Evolutionary conservation across 2,329 filamentous ascomycete species (phyloP), one percentile per base, ranked within the genome.

Genomic region (Beauveria scarabaeidicola): DNA sequence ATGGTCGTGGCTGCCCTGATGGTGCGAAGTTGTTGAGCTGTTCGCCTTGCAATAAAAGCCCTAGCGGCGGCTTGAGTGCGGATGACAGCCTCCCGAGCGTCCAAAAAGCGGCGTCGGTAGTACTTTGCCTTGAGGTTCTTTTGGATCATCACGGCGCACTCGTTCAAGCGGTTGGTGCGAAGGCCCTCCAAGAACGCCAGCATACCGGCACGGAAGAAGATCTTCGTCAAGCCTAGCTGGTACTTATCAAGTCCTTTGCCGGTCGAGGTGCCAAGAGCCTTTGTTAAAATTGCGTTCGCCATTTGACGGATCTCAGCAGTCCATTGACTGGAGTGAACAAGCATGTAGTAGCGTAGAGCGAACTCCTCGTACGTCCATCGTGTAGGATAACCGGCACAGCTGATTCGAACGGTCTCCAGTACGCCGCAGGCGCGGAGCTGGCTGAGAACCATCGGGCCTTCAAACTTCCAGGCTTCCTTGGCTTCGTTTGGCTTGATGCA

Each of bases 361-460:
- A 99, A 99, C 72, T 99, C 94, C 70, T 99, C 94, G 70, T 97
- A 99, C 0, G 94, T 97, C 95, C 94, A 99, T 71, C 94, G 83
- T 50, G 94, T 97, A 17, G 94, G 94, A 70, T 99, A 99, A 63
- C 94, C 94, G 64, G 94, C 94, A 72, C 90, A 95, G 77, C 91
- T 96, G 74, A 99, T 99, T 71, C 94, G 87, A 60, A 99, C 94
- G 4, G 94, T 99, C 76, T 99, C 94, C 61, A 99, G 83, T 41
- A 99, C 95, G 92, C 94, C 94, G 77, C 94, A 99, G 75, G 94
- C 94, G 74, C 95, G 87, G 68, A 99, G 80, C 75, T 99, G 94
- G 74, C 91, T 96, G 62, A 99, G 82, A 66, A 99, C 94, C 94
- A 99, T 99, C 3, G 95, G 94, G 0, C 94, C 94, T 71, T 99